These are phyloP conservation scores for Solanum pimpinellifolium DNA, from an alignment of 257 asterid species.

Conservation along the genomic window DNA sequence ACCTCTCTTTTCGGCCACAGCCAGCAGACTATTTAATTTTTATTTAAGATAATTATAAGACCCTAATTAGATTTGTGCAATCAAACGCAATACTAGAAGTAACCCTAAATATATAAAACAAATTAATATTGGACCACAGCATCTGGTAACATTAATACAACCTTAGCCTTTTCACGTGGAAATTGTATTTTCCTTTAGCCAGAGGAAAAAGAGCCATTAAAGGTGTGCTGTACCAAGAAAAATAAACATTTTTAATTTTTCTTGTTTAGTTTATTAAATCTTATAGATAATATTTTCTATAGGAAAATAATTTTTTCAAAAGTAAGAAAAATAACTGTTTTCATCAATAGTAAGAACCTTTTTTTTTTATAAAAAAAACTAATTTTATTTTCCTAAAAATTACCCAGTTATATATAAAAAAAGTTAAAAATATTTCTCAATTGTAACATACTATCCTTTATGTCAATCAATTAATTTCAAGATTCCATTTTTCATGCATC, in stretches of 20 bases:
- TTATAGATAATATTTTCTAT: not conserved
- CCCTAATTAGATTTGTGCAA: not conserved
- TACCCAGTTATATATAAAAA: not conserved
- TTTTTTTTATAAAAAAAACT: too few relatives aligned
- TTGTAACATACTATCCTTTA: not conserved
- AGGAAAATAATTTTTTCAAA: not conserved
- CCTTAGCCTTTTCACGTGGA: not conserved
- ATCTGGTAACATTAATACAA: not conserved
- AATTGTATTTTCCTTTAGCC: not conserved
- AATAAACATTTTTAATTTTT: not conserved
- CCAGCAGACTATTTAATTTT: not conserved
- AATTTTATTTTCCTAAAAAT: too few relatives aligned
- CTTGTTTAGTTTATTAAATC: too few relatives aligned
- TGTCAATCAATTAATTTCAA: not conserved
- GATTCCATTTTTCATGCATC: not conserved
- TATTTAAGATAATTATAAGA: not conserved
- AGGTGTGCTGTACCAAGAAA: not conserved
- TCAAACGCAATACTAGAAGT: not conserved
- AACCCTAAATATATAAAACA: not conserved
- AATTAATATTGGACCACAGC: not conserved
- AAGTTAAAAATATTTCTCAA: not conserved
- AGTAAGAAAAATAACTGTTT: not conserved
- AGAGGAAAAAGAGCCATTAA: not conserved
- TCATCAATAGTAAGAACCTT: not conserved
- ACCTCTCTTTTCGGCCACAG: too few relatives aligned